Base-by-base conservation (phyloP, 2,329 filamentous ascomycete species). In the Sporothrix dimorphospora region DNA sequence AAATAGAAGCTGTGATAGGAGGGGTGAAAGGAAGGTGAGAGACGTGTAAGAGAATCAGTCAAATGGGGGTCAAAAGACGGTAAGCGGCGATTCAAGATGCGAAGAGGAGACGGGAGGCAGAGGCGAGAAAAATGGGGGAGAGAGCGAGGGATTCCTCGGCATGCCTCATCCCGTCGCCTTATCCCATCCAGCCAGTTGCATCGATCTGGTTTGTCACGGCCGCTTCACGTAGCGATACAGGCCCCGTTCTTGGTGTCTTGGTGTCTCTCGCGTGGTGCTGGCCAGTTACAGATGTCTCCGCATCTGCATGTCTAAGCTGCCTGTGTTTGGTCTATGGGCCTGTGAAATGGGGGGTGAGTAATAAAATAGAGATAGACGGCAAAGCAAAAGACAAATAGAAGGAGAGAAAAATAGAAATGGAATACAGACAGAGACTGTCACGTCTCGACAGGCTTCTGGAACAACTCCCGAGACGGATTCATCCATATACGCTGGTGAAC, bases 301-400 rank as follows among this genome's bases (percentile, higher is more conserved):
- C 57, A 51, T 55, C 69, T 71, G 69, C 69, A 71, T 71, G 69
- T 71, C 69, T 71, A 49, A 49, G 30, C 21, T 16, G 7, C 9
- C 57, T n/a, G 34, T 55, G 69, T 42, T 7, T 9, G 47, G 45
- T 27, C 65, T 16, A 42, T 66, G 59, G n/a, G 16, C 16, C 59
- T 45, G 38, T 65, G 59, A 49, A 66, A 66, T 27, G 12, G 24
- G 49, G 49, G 40, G 7, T n/a, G 24, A 34, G 40, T 19, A 49
- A n/a, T 34, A 66, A 38, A n/a, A 6, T 34, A 47, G 12, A 27
- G 40, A 19, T 1, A 40, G 47, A 19, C 5, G 2, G 40, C 14
- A 16, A 27, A 57, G 2, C 6, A 40, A 47, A 65, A 30, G 61
- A 14, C 14, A n/a, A 30, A 6, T 16, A 38, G 51, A n/a, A n/a